phyloP scores from a whole-genome alignment of 176 grass and related monocot genomes.

The Musa schizocarpa region DNA sequence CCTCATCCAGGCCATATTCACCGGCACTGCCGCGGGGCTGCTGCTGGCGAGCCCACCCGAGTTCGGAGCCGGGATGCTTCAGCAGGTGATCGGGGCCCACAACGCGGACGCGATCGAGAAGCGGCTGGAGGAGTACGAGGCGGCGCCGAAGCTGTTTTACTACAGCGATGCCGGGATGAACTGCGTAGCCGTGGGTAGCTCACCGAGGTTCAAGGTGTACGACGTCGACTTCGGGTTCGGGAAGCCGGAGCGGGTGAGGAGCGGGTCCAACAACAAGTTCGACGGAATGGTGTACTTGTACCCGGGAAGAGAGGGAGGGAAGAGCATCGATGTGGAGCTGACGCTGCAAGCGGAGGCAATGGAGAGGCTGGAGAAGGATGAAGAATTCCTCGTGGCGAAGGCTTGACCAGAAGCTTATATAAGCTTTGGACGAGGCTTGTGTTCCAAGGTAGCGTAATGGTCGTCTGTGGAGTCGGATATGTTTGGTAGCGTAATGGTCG shows the following conservation, averaged over 20 bases:
- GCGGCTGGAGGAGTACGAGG: constrained; percentile 89
- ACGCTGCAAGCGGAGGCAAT: constrained; percentile 72
- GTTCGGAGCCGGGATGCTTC: constrained; percentile 46
- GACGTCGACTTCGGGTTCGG: constrained; percentile 97
- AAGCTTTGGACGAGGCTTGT: neutral
- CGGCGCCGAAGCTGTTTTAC: constrained; percentile 78
- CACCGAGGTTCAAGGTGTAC: constrained; percentile 82
- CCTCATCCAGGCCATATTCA: constrained; percentile 98
- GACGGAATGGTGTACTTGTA: constrained; percentile 99
- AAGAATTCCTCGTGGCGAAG: constrained; percentile 32
- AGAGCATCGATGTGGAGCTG: constrained; percentile 87
- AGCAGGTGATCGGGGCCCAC: constrained; percentile 73
- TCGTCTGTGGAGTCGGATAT: too few relatives aligned
- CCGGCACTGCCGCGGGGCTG: constrained; percentile 64
- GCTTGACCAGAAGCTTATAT: neutral
- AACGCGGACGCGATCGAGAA: constrained; percentile 42
- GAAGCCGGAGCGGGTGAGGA: constrained; percentile 63
- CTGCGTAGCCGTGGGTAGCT: constrained; percentile 93
- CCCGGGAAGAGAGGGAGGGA: constrained; percentile 48
- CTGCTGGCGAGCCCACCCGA: constrained; percentile 43
- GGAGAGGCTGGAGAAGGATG: constrained; percentile 56
- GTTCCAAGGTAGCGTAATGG: too few relatives aligned
- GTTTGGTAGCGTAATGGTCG: too few relatives aligned
- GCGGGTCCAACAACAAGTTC: constrained; percentile 82
- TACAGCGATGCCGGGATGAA: constrained; percentile 70